Base-by-base conservation (phyloP, 495 filamentous ascomycete genomes). In the Trichoderma gamsii region DNA sequence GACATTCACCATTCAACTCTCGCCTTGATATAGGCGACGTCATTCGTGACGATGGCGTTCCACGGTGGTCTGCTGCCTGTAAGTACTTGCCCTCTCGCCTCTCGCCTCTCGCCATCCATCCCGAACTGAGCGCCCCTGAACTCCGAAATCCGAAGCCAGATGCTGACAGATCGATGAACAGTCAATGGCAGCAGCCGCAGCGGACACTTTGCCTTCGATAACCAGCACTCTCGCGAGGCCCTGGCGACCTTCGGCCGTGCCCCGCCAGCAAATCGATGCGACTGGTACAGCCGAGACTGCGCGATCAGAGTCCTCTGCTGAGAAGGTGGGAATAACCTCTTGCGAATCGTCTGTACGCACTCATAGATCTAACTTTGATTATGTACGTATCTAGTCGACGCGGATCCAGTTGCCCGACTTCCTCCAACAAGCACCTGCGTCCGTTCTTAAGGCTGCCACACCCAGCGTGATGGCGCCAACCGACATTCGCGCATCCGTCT, bases 181-280 rank as follows among this genome's bases (percentile, higher is more conserved):
- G 81, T 78, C 74, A 65, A 76, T 86, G 66, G 80, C 80, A 64
- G 80, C 82, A 49, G 80, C 80, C 68, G 81, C 83, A 2, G 76
- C 80, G 64, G 83, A 86, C 52, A 68, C 86, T 69, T 86, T 82
- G 83, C 84, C 86, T 27, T 83, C 84, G 21, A 78, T 87, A 68
- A 77, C 81, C 49, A 81, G 76, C 69, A 75, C 80, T 23, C 72
- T 87, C 64, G 56, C 71, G 56, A 29, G 56, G 4, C 56, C 56
- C 25, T 61, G 56, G 56, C 56, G 56, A n/a, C 44, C 69, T 8
- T 70, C 69, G 29, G 64, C 70, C 41, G 64, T 67, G 23, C 64
- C 59, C 27, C 66, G 59, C 66, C 15, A 52, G 6, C 63, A 69
- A 65, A 4, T 46, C 13, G 41, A 51, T 27, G 41, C 52, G 29